Base-by-base conservation (phyloP, 192 early-diverging fungal species). In the Coemansia sp. region DNA sequence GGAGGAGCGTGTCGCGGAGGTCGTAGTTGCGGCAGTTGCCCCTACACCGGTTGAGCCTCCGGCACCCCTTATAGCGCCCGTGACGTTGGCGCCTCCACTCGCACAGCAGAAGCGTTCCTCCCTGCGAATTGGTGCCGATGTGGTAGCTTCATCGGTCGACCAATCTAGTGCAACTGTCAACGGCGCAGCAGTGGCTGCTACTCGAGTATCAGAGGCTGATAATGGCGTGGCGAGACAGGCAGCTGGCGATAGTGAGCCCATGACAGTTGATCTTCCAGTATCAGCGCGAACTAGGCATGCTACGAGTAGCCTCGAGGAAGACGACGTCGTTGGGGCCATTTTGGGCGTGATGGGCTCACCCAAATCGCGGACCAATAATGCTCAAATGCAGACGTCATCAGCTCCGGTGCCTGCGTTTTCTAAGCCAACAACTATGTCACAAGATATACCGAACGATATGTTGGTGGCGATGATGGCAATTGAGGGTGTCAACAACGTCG, bases 391-490 rank as follows among this genome's bases (percentile, higher is more conserved):
- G 44, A 13, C n/a, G 17, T 54, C 51, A 9, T 48, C 61, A 21
- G 8, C 62, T 37, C 35, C 45, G 13, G 27, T 5, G n/a, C 14
- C 66, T 50, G 46, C 10, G 36, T 19, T 59, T 46, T 33, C 50
- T 45, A 56, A 54, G 59, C 27, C 57, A 53, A 53, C 8, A 27
- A 31, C 44, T 39, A 46, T 48, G 64, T 21, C 69, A 7, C 54
- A 64, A 10, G 34, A 48, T 6, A 75, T 81, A 10, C 68, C 79
- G 1, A 63, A 57, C 39, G 79, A 82, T 41, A 70, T 82, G 71
- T 39, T 82, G 21, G 75, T 67, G 35, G 79, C 74, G 16, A 77
- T 82, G 79, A 62, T 63, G 66, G 79, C 79, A 8, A 67, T 82
- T 9, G 79, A 82, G 46, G 75, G 75, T 13, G 17, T 21, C 48